Conservation (phyloP, 371 early-diverging fungal species). For the Mucor sp. region DNA sequence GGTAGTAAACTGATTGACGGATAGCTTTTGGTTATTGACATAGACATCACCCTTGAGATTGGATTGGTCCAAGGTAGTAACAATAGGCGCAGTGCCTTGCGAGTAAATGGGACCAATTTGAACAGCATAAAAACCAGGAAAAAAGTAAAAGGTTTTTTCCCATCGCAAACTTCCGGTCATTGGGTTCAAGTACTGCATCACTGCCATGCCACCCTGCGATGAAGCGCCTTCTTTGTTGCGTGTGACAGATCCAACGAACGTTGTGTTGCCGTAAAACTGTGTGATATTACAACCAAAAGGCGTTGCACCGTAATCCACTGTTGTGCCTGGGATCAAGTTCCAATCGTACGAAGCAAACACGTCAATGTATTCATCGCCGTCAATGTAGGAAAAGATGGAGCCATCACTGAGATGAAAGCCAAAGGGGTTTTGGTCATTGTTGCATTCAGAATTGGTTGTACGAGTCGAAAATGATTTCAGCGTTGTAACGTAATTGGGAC, state of each 20-base stretch:
- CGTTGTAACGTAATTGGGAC: slow-evolving; percentile 19
- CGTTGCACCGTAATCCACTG: slow-evolving; percentile 28
- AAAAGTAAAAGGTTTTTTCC: slow-evolving; percentile 37
- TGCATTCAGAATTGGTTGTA: slow-evolving; percentile 32
- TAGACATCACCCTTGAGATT: slow-evolving; percentile 27
- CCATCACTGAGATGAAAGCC: slow-evolving; percentile 40
- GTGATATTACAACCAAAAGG: slow-evolving; percentile 26
- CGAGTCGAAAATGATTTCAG: slow-evolving; percentile 34
- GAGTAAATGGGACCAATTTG: slow-evolving; percentile 16
- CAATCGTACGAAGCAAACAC: slow-evolving; percentile 36
- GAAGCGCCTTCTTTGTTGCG: background rate
- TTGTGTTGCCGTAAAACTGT: slow-evolving; percentile 22
- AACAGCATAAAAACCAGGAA: slow-evolving; percentile 30
- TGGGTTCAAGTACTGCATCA: slow-evolving; percentile 36
- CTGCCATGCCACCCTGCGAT: slow-evolving; percentile 23
- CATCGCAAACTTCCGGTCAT: slow-evolving; percentile 18
- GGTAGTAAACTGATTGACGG: background rate
- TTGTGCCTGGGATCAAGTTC: slow-evolving; percentile 36
- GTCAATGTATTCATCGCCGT: slow-evolving; percentile 32
- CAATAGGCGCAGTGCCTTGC: background rate
- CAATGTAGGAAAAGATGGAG: slow-evolving; percentile 25
- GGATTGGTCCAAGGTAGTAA: slow-evolving; percentile 32
- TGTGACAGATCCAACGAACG: slow-evolving; percentile 32
- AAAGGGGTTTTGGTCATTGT: slow-evolving; percentile 30
- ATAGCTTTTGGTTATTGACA: slow-evolving; percentile 2